Percentiles rank a stretch among this genome's conserved stretches.
Conservation (phyloP, 805 yeast genomes). For the Cyberlindnera mycetangii region DNA sequence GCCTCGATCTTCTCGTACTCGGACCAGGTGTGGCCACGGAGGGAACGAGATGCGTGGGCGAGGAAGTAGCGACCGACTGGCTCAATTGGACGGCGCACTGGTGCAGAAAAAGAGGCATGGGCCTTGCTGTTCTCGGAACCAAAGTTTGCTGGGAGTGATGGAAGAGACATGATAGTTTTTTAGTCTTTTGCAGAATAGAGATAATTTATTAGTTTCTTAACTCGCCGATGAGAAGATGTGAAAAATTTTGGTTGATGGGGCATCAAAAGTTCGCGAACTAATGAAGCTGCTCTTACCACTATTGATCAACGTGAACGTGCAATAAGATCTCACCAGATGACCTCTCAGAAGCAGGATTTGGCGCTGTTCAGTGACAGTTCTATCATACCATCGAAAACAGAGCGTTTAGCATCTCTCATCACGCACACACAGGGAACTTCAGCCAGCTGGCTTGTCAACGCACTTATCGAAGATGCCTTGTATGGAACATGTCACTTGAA, state of each 20-base stretch:
- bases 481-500: constrained; percentile 26
- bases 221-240: too few species aligned
- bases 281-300: too few species aligned
- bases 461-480: constrained; percentile 48
- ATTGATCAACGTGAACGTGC: background rate
- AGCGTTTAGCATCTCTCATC: constrained; percentile 31
- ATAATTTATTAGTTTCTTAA: too few species aligned
- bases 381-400: constrained; percentile 32
- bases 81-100: constrained; percentile 81
- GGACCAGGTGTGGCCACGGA: constrained; percentile 98
- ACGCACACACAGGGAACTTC: constrained; percentile 51
- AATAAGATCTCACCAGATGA: constrained; percentile 13
- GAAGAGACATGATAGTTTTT: constrained; percentile 36
- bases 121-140: constrained; percentile 49
- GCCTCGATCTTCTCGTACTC: constrained; percentile 95
- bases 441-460: constrained; percentile 60
- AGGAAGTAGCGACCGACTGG: constrained; percentile 96
- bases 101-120: constrained; percentile 48
- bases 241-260: constrained; percentile 1
- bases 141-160: constrained; percentile 54
- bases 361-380: constrained; percentile 49
- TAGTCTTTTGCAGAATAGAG: background rate
- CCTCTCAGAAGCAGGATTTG: constrained; percentile 57
- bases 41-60: constrained; percentile 94
- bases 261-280: constrained; percentile 11